Percentiles rank a stretch among this genome's conserved stretches.
These are phyloP conservation scores for Cichorium intybus DNA, from an alignment of 140 eudicot species.

Conservation along the genomic window DNA sequence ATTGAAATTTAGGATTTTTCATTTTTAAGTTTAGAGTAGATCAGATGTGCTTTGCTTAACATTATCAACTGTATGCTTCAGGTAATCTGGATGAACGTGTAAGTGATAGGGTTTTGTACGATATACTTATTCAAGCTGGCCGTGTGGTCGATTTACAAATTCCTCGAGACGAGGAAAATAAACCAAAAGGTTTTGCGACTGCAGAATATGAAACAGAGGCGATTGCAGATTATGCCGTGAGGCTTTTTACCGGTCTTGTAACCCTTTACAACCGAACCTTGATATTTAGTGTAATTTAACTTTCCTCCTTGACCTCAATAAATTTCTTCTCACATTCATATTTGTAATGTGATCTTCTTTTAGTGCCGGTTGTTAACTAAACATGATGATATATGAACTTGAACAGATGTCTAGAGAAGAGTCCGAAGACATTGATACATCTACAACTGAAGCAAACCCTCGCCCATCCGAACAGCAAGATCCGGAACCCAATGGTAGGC, in stretches of 20 bases:
- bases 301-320: slow-evolving; percentile 4
- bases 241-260: slow-evolving; percentile 80
- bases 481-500: no score
- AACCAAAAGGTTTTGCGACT: slow-evolving; percentile 80
- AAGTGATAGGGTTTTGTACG: slow-evolving; percentile 78
- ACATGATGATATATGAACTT: slow-evolving; percentile 1
- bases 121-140: slow-evolving; percentile 86
- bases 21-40: background rate
- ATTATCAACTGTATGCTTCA: slow-evolving; percentile 16
- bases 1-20: no score
- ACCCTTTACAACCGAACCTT: slow-evolving; percentile 72
- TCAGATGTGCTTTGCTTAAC: background rate
- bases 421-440: no score
- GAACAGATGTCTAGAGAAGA: no score
- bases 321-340: background rate
- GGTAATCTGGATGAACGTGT: slow-evolving; percentile 87
- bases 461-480: no score
- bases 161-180: slow-evolving; percentile 72
- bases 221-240: slow-evolving; percentile 79
- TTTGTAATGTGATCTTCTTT: no score
- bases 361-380: no score
- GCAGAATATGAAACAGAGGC: slow-evolving; percentile 80
- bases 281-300: slow-evolving; percentile 59
- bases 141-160: slow-evolving; percentile 69
- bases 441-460: no score